A percentile compares a stretch with the other conserved stretches of the same genome.
Evolutionary conservation across 805 yeast species (phyloP).

Genomic region (Saturnispora besseyi): DNA sequence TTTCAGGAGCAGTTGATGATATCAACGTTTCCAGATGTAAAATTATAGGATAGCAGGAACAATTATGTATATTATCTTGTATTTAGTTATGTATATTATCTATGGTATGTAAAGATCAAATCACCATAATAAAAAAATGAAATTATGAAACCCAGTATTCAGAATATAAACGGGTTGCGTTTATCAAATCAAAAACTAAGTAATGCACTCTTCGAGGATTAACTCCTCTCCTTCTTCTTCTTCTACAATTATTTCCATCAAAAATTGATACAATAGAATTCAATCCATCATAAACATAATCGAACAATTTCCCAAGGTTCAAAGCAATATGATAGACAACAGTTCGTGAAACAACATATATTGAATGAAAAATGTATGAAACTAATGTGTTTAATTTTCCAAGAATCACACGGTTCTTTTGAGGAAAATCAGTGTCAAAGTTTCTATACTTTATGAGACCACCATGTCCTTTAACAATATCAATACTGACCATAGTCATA

Average conservation of each 20-base stretch:
- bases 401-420: neutral
- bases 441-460: neutral
- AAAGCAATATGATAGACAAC: neutral
- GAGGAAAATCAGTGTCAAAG: neutral
- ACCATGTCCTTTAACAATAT: constrained; percentile 9
- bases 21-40: constrained; percentile 60
- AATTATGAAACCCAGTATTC: constrained; percentile 13
- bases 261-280: neutral
- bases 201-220: constrained; percentile 22
- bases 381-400: neutral
- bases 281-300: neutral
- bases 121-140: neutral
- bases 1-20: constrained; percentile 73
- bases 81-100: neutral
- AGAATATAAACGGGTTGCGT: neutral
- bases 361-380: neutral
- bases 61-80: neutral
- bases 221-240: constrained; percentile 9
- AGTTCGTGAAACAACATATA: neutral
- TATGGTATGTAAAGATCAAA: neutral
- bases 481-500: constrained; percentile 22
- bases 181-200: constrained; percentile 23
- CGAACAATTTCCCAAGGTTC: neutral
- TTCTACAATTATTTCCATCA: constrained; percentile 1
- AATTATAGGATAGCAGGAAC: constrained; percentile 28